A percentile compares a stretch with the other conserved stretches of the same genome.
Conservation (phyloP, 1,139 yeast genomes). For the Arxiozyma bovina region DNA sequence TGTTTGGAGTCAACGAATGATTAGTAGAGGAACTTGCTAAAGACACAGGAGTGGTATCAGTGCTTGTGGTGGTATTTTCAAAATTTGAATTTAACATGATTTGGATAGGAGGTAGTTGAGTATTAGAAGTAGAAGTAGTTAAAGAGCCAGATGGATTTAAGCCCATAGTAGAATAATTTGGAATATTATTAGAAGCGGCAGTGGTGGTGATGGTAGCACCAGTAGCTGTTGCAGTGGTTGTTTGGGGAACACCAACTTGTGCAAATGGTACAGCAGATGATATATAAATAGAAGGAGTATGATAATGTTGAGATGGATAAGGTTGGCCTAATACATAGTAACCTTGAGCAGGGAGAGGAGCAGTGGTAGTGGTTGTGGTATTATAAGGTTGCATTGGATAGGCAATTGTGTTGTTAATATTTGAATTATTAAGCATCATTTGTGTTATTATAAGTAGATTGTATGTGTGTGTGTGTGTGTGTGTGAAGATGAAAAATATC, state of each 20-base stretch:
- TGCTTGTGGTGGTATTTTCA: neutral
- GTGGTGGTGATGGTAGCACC: neutral
- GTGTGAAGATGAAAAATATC: too few relatives aligned
- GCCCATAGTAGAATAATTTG: too few relatives aligned
- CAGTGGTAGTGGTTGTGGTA: neutral
- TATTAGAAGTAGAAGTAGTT: neutral
- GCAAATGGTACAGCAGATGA: neutral
- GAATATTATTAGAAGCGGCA: neutral
- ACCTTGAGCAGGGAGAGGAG: neutral
- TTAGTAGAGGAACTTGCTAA: neutral
- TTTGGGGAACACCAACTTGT: neutral
- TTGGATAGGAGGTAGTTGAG: constrained; percentile 1
- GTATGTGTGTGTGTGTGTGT: too few relatives aligned
- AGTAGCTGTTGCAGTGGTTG: neutral
- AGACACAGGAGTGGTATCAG: neutral
- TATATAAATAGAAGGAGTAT: neutral
- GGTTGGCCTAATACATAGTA: neutral
- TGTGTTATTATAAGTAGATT: too few relatives aligned
- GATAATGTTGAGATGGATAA: neutral
- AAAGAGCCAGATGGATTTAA: neutral
- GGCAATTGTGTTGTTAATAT: neutral
- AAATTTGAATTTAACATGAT: neutral
- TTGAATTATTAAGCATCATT: neutral
- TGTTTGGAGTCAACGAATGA: neutral
- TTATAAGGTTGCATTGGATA: neutral